These are phyloP conservation scores for Lactarius hengduanensis DNA, from an alignment of 768 basidiomycete genomes.

Conservation along the genomic window DNA sequence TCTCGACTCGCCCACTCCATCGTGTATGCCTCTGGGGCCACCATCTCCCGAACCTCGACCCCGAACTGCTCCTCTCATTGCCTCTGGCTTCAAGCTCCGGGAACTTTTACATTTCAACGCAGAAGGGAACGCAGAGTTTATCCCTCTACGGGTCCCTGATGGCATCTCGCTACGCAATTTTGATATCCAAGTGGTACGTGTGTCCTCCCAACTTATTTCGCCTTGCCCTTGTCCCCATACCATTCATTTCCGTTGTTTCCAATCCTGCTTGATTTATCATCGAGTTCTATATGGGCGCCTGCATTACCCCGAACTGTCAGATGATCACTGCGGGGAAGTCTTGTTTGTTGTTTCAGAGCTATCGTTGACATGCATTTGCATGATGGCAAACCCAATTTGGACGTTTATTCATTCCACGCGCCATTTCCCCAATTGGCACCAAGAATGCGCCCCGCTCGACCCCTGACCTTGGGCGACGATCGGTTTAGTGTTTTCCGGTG, in stretches of 20 bases:
- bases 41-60: constrained; percentile 22
- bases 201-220: constrained; percentile 30
- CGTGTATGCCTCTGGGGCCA: constrained; percentile 22
- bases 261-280: constrained; percentile 7
- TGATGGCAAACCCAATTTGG: constrained; percentile 3
- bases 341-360: constrained; percentile 1
- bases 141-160: constrained; percentile 69
- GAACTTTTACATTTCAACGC: constrained; percentile 40
- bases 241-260: background rate
- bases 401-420: background rate
- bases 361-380: constrained; percentile 9
- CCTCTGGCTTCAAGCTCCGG: constrained; percentile 36
- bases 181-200: constrained; percentile 85
- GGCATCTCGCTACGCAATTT: constrained; percentile 86
- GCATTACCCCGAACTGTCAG: constrained; percentile 10
- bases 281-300: constrained; percentile 16
- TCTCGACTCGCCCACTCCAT: constrained; percentile 30
- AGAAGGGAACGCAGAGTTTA: constrained; percentile 59
- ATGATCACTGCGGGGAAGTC: constrained; percentile 20
- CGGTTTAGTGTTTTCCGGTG: constrained; percentile 16
- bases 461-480: constrained; percentile 22
- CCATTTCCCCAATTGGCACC: constrained; percentile 8
- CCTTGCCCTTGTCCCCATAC: constrained; percentile 8
- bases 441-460: background rate
- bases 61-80: constrained; percentile 29